Base-by-base conservation (phyloP, 768 basidiomycete genomes). In the Roridomyces roridus region DNA sequence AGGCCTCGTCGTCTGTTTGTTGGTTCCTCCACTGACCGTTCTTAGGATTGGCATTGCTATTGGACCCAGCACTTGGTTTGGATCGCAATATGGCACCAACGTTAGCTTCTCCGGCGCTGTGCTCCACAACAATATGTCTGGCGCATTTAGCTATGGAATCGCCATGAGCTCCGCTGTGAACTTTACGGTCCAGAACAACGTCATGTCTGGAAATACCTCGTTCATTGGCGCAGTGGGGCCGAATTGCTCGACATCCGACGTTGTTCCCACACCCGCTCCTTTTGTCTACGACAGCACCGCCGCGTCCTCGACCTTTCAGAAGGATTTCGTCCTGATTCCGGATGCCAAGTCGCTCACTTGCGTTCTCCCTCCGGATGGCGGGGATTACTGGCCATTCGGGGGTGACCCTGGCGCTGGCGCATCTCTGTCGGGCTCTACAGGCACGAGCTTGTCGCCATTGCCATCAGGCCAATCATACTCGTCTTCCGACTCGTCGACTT, bases 11-110 rank as follows among this genome's bases (percentile, higher is more conserved):
- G 36, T 46, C 12, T 36, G 17, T 20, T 58, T 14, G 31, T 34
- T 3, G 31, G 17, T 9, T 44, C 39, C 18, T 46, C n/a, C 21
- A 44, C 21, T 26, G 23, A 23, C 20, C 52, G 36, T 21, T 23
- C n/a, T 7, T 59, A 91, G 90, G 69, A 85, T 92, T 65, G 91
- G 87, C n/a, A 86, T 92, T 44, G 91, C 89, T 25, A 80, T 92
- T 15, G 91, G 91, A 9, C 88, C 91, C 9, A 82, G 82, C 11
- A 85, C 84, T 15, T 92, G 91, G 91, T 91, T 91, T 55, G 87
- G 85, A 3, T 72, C 80, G 60, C 65, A 70, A 47, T 88, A 77
- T 60, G 77, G 78, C 21, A 64, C 65, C 54, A 82, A 80, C 51
- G 85, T 86, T 56, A 77, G 82, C 64, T 81, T 76, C 67, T 74